Evolutionary conservation across 2,329 filamentous ascomycete genomes (phyloP), one percentile per base, ranked within the genome.

Genomic region (Paraphoma sp.): DNA sequence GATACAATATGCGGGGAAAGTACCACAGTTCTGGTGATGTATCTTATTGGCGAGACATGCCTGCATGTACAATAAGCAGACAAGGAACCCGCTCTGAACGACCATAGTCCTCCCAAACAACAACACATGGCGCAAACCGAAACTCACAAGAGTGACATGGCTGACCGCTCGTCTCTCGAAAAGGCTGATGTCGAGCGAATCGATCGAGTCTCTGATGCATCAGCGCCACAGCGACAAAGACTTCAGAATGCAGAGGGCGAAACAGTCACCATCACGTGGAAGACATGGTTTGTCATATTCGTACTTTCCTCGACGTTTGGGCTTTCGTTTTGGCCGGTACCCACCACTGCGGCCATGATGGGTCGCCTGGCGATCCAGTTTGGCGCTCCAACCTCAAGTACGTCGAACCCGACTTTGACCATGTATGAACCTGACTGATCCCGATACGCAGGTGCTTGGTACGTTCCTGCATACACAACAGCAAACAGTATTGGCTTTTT

Each of bases 251-350:
- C 38, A 4, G 56, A 59, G 8, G 55, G 58, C 16, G 66, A 68
- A 30, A 23, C 58, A 17, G 63, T 63, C 7, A 51, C 29, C 8
- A 59, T 71, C 17, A 71, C 68, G 1, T 57, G 53, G 57, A 71
- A 71, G 48, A 70, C 67, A 36, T 71, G 68, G 68, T 54, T 55
- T 30, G 68, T 71, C 33, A 69, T 71, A 33, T 68, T 70, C 40
- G 60, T 69, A 18, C 57, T 72, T 10, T 66, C 63, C 1, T 65
- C 67, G 1, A 70, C 68, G 2, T 71, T 69, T 36, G 69, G 70
- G 38, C 56, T 72, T 10, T 63, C 56, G 16, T 72, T 72, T 47
- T 72, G 69, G 67, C 67, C 66, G 3, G 69, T 72, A 2, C 70
- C 70, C 1, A 68, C 70, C 6, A 70, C 62, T 1, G 62, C 66